Evolutionary conservation across 257 asterid species (phyloP).

Genomic region (Fraxinus cuspidata): DNA sequence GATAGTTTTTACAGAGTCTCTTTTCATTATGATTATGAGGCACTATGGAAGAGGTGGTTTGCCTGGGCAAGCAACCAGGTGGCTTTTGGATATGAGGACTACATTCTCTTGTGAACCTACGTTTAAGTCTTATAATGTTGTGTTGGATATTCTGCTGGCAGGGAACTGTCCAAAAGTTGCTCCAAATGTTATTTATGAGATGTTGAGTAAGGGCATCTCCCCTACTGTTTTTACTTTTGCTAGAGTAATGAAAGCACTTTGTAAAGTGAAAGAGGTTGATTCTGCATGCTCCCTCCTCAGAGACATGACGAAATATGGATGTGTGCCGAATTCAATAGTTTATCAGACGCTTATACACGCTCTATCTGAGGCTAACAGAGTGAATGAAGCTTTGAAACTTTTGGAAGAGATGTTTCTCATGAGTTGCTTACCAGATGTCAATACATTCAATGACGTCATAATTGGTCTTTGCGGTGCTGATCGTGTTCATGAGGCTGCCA

Average conservation of each 20-base stretch:
- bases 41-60: conserved; percentile 82
- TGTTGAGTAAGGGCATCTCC: conserved; percentile 73
- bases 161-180: conserved; percentile 90
- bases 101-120: conserved; percentile 74
- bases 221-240: conserved; percentile 80
- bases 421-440: conserved; percentile 85
- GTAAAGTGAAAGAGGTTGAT: conserved; percentile 72
- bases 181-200: conserved; percentile 80
- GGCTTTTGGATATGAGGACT: conserved; percentile 78
- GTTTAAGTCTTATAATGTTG: conserved; percentile 78
- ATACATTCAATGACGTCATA: conserved; percentile 81
- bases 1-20: conserved; percentile 60
- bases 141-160: conserved; percentile 65
- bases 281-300: conserved; percentile 81
- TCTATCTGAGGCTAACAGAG: conserved; percentile 56
- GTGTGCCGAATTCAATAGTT: conserved; percentile 82
- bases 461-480: conserved; percentile 68
- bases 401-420: conserved; percentile 96
- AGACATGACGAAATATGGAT: conserved; percentile 94
- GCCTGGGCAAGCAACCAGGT: conserved; percentile 89
- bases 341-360: conserved; percentile 86
- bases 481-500: conserved; percentile 89
- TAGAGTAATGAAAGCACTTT: conserved; percentile 75
- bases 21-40: conserved; percentile 78
- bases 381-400: conserved; percentile 70